Evolutionary conservation across 2,329 filamentous ascomycete genomes (phyloP).

Genomic region (Ascochyta viciae-villosae): DNA sequence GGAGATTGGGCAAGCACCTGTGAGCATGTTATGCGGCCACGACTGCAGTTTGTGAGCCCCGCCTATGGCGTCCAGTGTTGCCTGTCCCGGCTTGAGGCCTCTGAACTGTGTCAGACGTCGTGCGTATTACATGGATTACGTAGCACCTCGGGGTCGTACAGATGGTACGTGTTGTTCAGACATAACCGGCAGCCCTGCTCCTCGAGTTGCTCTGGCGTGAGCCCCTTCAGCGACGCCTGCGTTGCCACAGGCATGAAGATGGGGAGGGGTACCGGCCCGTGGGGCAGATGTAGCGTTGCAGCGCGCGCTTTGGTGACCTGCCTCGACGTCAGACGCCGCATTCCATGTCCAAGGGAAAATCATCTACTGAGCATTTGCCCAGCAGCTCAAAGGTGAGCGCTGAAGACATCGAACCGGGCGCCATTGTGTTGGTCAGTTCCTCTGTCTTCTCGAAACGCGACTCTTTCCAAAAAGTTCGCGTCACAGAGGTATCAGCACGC

Average conservation of each 20-base stretch:
- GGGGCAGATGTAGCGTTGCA: constrained; percentile 84
- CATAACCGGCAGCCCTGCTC: constrained; percentile 89
- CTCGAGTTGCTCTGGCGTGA: constrained; percentile 91
- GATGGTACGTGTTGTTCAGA: constrained; percentile 97
- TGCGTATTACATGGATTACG: not conserved
- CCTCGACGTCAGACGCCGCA: not conserved
- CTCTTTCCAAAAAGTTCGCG: constrained; percentile 13
- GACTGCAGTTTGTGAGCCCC: constrained; percentile 94
- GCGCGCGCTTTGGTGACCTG: constrained; percentile 95
- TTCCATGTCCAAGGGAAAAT: too few species aligned
- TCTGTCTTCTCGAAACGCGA: not conserved
- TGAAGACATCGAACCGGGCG: constrained; percentile 44
- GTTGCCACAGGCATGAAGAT: constrained; percentile 99
- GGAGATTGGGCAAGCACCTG: constrained; percentile 54
- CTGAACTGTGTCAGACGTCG: constrained; percentile 39
- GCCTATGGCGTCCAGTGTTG: constrained; percentile 83
- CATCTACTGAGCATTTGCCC: constrained; percentile 48
- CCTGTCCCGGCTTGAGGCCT: constrained; percentile 91
- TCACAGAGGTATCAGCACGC: not conserved
- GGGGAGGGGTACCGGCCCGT: constrained; percentile 88
- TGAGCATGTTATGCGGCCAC: constrained; percentile 95
- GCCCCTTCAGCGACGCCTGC: constrained; percentile 90
- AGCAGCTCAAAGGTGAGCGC: constrained; percentile 49
- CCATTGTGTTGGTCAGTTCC: constrained; percentile 30
- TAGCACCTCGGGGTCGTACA: constrained; percentile 51